Conservation (phyloP, 331 rosid genomes). For the Rhamnella rubrinervis region DNA sequence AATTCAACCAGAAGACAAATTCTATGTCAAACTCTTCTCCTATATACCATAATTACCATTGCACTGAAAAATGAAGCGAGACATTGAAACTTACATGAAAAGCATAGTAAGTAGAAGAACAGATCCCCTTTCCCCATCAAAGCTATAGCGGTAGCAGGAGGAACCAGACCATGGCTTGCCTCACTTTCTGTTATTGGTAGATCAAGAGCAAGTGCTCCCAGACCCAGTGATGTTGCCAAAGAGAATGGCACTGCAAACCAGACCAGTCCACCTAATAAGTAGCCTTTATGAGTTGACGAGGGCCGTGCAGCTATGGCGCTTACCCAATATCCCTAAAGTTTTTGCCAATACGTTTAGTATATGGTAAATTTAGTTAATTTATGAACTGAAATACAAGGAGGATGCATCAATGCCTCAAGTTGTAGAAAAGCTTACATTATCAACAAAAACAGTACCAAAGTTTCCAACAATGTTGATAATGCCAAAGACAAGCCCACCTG, state of each 20-base stretch:
- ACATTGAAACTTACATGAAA: conserved; percentile 61
- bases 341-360: conserved; percentile 6
- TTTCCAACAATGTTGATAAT: conserved; percentile 84
- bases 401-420: conserved; percentile 4
- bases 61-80: not conserved
- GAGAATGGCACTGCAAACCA: conserved; percentile 99
- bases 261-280: conserved; percentile 90
- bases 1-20: too few species aligned
- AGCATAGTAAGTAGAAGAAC: conserved; percentile 92
- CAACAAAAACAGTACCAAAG: conserved; percentile 94
- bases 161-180: conserved; percentile 86
- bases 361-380: not conserved
- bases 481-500: conserved; percentile 88
- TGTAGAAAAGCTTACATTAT: conserved; percentile 58
- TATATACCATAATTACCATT: not conserved
- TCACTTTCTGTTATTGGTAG: conserved; percentile 70
- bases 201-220: conserved; percentile 93
- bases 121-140: conserved; percentile 96
- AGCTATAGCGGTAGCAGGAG: conserved; percentile 92
- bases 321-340: conserved; percentile 89
- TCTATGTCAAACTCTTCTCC: too few species aligned
- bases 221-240: conserved; percentile 82
- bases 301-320: conserved; percentile 97
- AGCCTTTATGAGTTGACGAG: conserved; percentile 93
- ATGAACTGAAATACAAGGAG: conserved; percentile 15